Evolutionary conservation across 2,329 filamentous ascomycete species (phyloP).

Genomic region (Penicillium sp.): DNA sequence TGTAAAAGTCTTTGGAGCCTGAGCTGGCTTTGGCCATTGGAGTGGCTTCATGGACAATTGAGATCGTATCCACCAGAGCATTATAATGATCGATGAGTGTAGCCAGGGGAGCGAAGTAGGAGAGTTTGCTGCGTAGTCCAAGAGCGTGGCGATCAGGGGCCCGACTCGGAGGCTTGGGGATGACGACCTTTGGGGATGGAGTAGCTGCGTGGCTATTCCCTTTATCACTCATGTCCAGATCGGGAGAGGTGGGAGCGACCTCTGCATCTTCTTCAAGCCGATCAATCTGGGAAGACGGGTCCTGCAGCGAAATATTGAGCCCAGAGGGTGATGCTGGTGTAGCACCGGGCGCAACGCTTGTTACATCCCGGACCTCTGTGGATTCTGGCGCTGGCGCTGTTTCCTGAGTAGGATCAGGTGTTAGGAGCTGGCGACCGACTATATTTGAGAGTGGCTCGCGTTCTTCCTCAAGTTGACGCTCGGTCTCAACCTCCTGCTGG

Average conservation of each 20-base stretch:
- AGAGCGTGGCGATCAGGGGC: slow-evolving; percentile 32
- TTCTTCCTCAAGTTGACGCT: neutral
- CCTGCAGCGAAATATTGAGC: neutral
- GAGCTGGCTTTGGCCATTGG: slow-evolving; percentile 38
- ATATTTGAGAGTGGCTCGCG: neutral
- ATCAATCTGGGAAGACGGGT: neutral
- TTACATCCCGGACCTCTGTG: neutral
- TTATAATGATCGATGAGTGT: slow-evolving; percentile 49
- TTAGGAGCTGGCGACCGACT: slow-evolving; percentile 21
- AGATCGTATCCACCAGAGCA: slow-evolving; percentile 47
- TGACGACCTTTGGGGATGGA: slow-evolving; percentile 2
- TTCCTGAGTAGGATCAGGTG: slow-evolving; percentile 30
- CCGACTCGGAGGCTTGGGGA: slow-evolving; percentile 7
- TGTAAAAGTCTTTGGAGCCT: slow-evolving; percentile 45
- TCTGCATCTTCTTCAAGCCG: neutral
- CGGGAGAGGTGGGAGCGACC: neutral
- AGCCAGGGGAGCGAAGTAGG: slow-evolving; percentile 50
- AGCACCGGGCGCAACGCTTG: too few species aligned
- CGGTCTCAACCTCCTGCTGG: neutral
- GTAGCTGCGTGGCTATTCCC: neutral
- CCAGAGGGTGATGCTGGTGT: neutral
- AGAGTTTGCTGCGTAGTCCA: slow-evolving; percentile 46
- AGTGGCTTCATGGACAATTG: slow-evolving; percentile 41
- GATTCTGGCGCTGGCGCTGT: neutral
- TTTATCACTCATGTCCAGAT: neutral